Base-by-base conservation (phyloP, 805 yeast genomes). In the Pichia cephalocereana region DNA sequence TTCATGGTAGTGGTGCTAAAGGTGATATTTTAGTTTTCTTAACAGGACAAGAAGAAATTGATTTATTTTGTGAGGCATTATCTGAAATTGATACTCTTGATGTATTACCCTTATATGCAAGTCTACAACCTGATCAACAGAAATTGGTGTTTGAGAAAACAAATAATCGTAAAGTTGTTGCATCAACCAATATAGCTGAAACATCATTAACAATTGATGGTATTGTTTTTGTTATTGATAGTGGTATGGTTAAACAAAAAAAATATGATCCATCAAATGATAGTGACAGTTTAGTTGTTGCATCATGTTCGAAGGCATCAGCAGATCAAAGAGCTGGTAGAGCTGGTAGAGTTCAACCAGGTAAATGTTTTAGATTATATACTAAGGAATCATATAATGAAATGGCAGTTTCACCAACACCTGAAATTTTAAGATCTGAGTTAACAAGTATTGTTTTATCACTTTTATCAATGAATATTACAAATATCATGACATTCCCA, bases 331-430 rank as follows among this genome's bases (percentile, higher is more conserved):
- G 99, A 59, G 90, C 96, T 1, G 99, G 99, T 62, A 80, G 99
- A 70, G 99, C 98, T 7, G 99, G 99, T 40, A 82, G 99, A 70
- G 89, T 95, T 8, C 90, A 96, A 1, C 96, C 98, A 0, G 99
- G 99, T 17, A 86, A 87, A 61, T 93, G 98, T 66, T 93, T 84
- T 59, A 65, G 99, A 38, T 68, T 93, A 23, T 93, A 80, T 61
- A 91, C 99, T 0, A 86, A 87, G 61, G 75, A 84, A 76, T 81
- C 93, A 0, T 93, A 78, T 57, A 75, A 83, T 55, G 98, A 91
- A 56, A 69, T 93, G 61, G 83, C 83, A 11, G 70, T 77, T 2
- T 83, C 82, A 59, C 87, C 96, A 1, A 80, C 86, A 0, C 98
- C 99, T 0, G 99, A 93, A 57, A 91, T 93, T n/a, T 69, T 89